These are phyloP conservation scores for Aureobasidium melanogenum DNA, from an alignment of 2,329 filamentous ascomycete species.

Conservation along the genomic window DNA sequence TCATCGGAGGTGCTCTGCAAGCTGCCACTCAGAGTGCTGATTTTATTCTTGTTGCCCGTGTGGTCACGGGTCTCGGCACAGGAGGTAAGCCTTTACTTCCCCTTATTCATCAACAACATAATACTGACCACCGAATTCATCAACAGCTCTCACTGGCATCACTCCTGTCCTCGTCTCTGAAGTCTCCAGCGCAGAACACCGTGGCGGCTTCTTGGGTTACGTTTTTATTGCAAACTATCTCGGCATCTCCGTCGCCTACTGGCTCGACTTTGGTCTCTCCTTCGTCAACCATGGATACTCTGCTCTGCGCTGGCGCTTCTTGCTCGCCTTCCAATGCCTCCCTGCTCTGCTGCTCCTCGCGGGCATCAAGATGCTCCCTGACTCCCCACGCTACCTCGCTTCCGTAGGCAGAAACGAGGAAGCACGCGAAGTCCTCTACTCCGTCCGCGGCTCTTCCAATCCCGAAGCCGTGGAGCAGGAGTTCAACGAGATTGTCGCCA, in stretches of 20 bases:
- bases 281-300: constrained; percentile 21
- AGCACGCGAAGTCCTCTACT: constrained; percentile 21
- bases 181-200: constrained; percentile 37
- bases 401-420: constrained; percentile 23
- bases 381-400: constrained; percentile 33
- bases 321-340: constrained; percentile 32
- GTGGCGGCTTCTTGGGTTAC: constrained; percentile 39
- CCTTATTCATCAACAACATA: background rate
- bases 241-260: constrained; percentile 31
- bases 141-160: constrained; percentile 36
- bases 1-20: constrained; percentile 43
- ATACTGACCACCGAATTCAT: background rate
- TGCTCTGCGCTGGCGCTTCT: constrained; percentile 20
- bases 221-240: constrained; percentile 46
- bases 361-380: constrained; percentile 36
- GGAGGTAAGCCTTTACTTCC: constrained; percentile 25
- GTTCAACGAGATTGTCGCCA: constrained; percentile 28
- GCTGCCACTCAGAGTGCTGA: constrained; percentile 35
- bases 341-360: constrained; percentile 33
- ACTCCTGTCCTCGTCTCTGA: constrained; percentile 43
- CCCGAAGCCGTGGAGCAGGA: constrained; percentile 19
- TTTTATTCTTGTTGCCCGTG: constrained; percentile 42
- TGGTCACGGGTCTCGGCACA: constrained; percentile 45
- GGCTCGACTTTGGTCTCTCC: constrained; percentile 30
- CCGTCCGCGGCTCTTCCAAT: constrained; percentile 27